phyloP scores from a whole-genome alignment of 1,284 basidiomycete genomes.

The Ceratobasidium papillatum region DNA sequence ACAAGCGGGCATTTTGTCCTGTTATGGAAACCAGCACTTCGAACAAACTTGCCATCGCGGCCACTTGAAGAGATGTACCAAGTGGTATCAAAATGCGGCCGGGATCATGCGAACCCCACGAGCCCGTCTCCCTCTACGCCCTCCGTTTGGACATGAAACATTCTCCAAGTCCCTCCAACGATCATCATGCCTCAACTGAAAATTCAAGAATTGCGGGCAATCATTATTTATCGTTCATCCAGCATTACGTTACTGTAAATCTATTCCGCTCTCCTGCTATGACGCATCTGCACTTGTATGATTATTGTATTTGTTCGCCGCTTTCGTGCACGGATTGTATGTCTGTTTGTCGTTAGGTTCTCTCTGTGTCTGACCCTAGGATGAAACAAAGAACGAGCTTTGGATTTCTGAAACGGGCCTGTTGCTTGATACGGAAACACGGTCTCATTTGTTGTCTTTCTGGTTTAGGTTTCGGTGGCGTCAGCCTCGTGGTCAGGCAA shows the following conservation, averaged over 20 bases:
- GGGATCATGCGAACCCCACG: too few relatives aligned
- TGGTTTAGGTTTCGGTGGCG: too few relatives aligned
- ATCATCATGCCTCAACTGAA: not conserved
- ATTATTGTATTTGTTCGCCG: not conserved
- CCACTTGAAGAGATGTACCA: too few relatives aligned
- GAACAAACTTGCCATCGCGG: not conserved
- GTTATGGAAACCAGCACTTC: not conserved
- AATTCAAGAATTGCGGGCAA: not conserved
- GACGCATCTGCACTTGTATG: not conserved
- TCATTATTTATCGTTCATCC: not conserved
- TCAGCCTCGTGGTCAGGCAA: too few relatives aligned
- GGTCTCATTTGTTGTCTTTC: not conserved
- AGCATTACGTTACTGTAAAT: not conserved
- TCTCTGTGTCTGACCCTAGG: not conserved
- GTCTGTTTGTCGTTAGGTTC: not conserved
- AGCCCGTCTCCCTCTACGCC: too few relatives aligned
- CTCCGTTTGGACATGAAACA: too few relatives aligned
- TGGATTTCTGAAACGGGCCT: not conserved
- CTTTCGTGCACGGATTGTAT: not conserved
- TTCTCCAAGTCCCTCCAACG: too few relatives aligned
- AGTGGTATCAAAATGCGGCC: too few relatives aligned
- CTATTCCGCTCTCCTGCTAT: not conserved
- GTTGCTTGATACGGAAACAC: not conserved
- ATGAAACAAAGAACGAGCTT: not conserved
- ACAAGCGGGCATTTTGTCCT: not conserved